Evolutionary conservation across 208 protist genomes (phyloP), one percentile per base, ranked within the genome.

Genomic region (Leishmania guyanensis): DNA sequence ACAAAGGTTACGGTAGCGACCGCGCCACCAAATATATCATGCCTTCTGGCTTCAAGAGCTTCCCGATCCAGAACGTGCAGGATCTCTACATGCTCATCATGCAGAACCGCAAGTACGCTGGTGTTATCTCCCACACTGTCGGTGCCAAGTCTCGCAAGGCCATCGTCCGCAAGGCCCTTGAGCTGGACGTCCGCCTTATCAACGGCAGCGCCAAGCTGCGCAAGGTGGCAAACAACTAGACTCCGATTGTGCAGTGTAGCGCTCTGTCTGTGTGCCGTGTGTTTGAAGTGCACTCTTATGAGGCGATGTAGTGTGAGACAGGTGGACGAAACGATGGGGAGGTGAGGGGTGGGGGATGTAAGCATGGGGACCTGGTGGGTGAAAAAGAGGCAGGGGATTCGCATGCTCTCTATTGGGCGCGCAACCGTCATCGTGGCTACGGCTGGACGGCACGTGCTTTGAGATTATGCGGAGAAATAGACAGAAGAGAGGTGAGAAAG

Each of bases 61-160:
- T 99, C 91, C 90, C 91, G 78, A 94, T 99, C 77, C 89, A 91
- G 89, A 99, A 97, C 82, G 93, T 98, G 76, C 89, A 98, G 87
- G 99, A 99, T 81, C 95, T 99, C 70, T 99, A 99, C 91, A 95
- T 99, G 90, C 98, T 99, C 46, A 90, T 99, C 50, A 99, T 99
- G 99, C 99, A 99, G 90, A 99, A 99, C 98, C 97, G 98, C 84
- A 99, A 98, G 92, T 99, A 99, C 93, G 97, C 98, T 74, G 99
- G 99, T 75, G 98, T 99, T 81, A 99, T 99, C 90, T 94, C 93
- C 69, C 88, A 97, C 93, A 98, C 93, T 79, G 97, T 99, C 56
- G 98, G 98, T 53, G 97, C 98, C 69, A 95, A 95, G 83, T 93
- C 92, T 73, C 97, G 99, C 89, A 99, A 99, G 93, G 94, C 96